Evolutionary conservation across 2,329 filamentous ascomycete species (phyloP).

Genomic region (Colletotrichum noveboracense): DNA sequence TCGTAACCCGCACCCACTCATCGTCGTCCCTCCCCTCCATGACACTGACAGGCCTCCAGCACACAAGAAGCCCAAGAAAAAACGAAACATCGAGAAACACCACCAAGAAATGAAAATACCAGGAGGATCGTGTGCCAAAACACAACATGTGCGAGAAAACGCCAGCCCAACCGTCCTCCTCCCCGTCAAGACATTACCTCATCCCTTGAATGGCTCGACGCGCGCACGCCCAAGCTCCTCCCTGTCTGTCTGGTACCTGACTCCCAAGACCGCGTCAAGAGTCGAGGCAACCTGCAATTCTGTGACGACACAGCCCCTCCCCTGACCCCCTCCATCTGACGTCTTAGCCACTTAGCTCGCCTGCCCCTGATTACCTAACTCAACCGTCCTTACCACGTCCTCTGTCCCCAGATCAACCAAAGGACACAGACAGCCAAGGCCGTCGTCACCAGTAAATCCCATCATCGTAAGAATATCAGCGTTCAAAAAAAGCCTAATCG

Average conservation of each 20-base stretch:
- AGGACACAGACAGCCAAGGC: background rate
- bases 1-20: background rate
- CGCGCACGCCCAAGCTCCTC: background rate
- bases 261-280: background rate
- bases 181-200: background rate
- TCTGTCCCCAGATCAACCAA: background rate
- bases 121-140: background rate
- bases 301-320: background rate
- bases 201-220: background rate
- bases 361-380: background rate
- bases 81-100: background rate
- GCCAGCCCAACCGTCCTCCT: background rate
- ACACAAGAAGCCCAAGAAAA: background rate
- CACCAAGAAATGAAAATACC: background rate
- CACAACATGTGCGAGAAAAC: background rate
- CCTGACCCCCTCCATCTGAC: background rate
- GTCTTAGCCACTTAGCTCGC: background rate
- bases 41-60: background rate
- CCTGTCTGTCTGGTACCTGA: background rate
- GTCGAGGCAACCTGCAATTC: background rate
- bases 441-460: background rate
- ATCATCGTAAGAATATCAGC: background rate
- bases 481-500: background rate
- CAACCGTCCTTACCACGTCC: background rate
- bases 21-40: background rate